A percentile compares a stretch with the other conserved stretches of the same genome.
phyloP scores from a whole-genome alignment of 1,284 basidiomycete genomes.

The Apiotrichum gamsii region DNA sequence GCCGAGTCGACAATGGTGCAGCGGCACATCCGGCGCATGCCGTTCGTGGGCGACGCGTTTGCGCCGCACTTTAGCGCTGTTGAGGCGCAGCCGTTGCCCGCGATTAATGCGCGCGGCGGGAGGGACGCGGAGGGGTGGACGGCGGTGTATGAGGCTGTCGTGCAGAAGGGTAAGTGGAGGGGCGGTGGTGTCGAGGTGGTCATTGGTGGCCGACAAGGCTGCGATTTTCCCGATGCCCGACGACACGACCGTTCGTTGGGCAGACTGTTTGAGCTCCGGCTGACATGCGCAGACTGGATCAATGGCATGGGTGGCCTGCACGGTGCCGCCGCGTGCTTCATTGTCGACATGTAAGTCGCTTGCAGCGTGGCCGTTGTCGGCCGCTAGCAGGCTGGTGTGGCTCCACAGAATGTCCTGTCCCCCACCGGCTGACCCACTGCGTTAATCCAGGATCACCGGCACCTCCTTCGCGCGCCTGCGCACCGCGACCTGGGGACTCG shows the following conservation, averaged over 20 bases:
- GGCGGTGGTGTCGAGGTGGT: background rate
- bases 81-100: slow-evolving; percentile 1
- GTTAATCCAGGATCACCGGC: slow-evolving; percentile 2
- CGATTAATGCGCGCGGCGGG: slow-evolving; percentile 2
- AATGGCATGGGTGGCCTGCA: slow-evolving; percentile 29
- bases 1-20: background rate
- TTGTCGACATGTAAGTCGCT: slow-evolving; percentile 28
- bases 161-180: slow-evolving; percentile 1
- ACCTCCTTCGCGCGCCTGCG: slow-evolving; percentile 4
- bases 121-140: slow-evolving; percentile 5
- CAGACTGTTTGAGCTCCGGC: no score
- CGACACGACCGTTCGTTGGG: no score
- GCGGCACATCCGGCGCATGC: slow-evolving; percentile 3
- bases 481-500: slow-evolving; percentile 21
- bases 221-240: no score
- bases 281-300: slow-evolving; percentile 27
- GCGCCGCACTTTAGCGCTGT: slow-evolving; percentile 2
- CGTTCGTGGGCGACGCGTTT: slow-evolving; percentile 4
- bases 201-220: no score
- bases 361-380: no score
- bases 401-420: no score
- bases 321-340: slow-evolving; percentile 30
- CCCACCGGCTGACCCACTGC: no score
- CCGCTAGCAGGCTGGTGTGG: no score
- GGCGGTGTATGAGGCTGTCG: slow-evolving; percentile 2